Evolutionary conservation across 192 early-diverging fungal genomes (phyloP), one percentile per base, ranked within the genome.

Genomic region (Coemansia umbellata): DNA sequence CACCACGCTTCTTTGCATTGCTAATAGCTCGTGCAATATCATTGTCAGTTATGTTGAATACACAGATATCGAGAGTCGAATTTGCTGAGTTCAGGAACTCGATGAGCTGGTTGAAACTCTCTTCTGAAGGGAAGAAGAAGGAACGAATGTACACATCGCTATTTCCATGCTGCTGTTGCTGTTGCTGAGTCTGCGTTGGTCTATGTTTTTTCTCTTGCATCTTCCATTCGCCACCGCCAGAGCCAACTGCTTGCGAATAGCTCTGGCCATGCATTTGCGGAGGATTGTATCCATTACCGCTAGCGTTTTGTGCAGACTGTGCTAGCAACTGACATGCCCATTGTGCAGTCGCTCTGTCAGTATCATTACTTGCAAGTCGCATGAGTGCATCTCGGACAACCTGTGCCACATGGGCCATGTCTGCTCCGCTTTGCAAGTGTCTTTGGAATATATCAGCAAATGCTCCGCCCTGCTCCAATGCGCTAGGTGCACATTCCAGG

Each of bases 11-110:
- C 50, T 79, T 78, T 27, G 85, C 85, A 10, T 66, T 61, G 58
- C 79, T 75, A n/a, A 89, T 71, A 19, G 81, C 83, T 17, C 81
- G 80, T 37, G 85, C 82, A 40, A 87, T 47, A 39, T 85, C 84
- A 47, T 89, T 84, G 56, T 87, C 85, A 2, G 87, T 86, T 51
- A 89, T 80, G 59, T 82, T 83, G 69, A 84, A 89, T 11, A 89
- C 84, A 52, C 83, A 84, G 31, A 85, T 80, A 57, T 89, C 87
- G 28, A 89, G 72, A 3, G 85, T 74, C 3, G 62, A 54, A 36
- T 79, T 56, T 15, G 84, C 81, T 13, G 67, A 69, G 43, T 81
- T 62, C 60, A 81, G 51, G 32, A 78, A 71, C 43, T 80, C 71
- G 51, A 81, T 45, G 37, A 85, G 62, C 50, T 66, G 55, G 15